phyloP scores from a whole-genome alignment of 192 early-diverging fungal genomes.

The Dispira parvispora region DNA sequence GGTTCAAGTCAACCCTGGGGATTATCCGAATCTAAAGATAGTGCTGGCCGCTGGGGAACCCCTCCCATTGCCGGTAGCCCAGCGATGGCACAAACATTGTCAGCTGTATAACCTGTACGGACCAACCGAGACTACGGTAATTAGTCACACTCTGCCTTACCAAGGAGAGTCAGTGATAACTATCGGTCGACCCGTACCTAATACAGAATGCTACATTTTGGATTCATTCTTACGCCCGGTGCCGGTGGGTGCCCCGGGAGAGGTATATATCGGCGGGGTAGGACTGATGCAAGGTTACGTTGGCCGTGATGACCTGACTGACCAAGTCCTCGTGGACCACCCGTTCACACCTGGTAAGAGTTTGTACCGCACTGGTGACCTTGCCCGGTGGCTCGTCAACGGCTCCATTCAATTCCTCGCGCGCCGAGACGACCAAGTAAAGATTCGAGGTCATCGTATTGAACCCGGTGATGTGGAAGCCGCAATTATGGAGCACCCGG shows the following conservation, averaged over 20 bases:
- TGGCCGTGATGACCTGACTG: not conserved
- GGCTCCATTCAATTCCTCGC: not conserved
- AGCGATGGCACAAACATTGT: not conserved
- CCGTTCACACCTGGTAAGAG: not conserved
- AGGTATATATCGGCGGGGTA: not conserved
- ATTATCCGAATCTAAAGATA: not conserved
- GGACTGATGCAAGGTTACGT: not conserved
- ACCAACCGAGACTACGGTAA: constrained; percentile 19
- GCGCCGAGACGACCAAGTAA: not conserved
- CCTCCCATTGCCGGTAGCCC: not conserved
- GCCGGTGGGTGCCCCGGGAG: constrained; percentile 13
- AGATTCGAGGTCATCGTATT: not conserved
- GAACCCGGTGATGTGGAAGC: not conserved
- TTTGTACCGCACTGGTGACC: constrained; percentile 1
- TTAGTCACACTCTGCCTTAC: not conserved
- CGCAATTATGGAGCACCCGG: not conserved
- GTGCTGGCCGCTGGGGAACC: constrained; percentile 9
- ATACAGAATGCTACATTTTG: constrained; percentile 2
- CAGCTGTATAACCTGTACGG: constrained; percentile 19
- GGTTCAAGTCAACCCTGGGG: not conserved
- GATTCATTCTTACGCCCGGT: not conserved
- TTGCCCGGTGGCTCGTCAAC: not conserved
- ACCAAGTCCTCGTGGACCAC: not conserved
- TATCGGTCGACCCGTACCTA: not conserved
- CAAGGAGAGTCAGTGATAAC: not conserved